Base-by-base conservation (phyloP, 2,329 filamentous ascomycete species). In the Epichloe uncinata region DNA sequence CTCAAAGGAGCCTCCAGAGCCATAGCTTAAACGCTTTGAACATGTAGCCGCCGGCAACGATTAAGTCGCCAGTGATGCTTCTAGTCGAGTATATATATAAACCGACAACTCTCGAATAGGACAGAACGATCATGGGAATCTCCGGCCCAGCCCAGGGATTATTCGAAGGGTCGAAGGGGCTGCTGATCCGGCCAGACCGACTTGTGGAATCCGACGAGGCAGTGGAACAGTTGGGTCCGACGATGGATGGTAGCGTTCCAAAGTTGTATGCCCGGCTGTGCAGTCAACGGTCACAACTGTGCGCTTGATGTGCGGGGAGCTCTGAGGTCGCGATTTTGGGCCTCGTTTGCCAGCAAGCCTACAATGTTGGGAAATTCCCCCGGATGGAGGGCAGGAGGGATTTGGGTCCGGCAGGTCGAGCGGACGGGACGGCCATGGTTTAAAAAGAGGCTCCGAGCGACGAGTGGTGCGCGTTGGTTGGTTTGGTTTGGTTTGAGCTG, bases 1-100 rank as follows among this genome's bases (percentile, higher is more conserved):
- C 79, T 71, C 58, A 85, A 64, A 53, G 80, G 79, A 61, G 73
- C 79, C 67, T 69, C 60, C 55, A 69, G 60, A 57, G 67, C 62
- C 66, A 69, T 63, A 58, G 53, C 53, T 55, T 16, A 22, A 33
- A 15, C 30, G 50, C 1, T 34, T 35, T 35, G 18, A 35, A 42
- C 18, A 42, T 44, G 45, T 20, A 45, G 30, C 36, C 16, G 35
- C 42, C 20, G 30, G 41, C 48, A 46, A 48, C 41, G 35, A 45
- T 9, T 5, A 18, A 40, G 34, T 53, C 50, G 38, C 16, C 40
- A 12, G 37, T 12, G 40, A 13, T 15, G 11, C 18, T 41, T 18
- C 35, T 5, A 4, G 15, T 16, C 45, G 22, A 38, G 16, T 40
- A 18, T 9, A 40, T 18, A 20, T 40, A 7, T 30, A 33, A 13